A percentile compares a stretch with the other conserved stretches of the same genome.
These are phyloP conservation scores for Biscogniauxia mediterranea DNA, from an alignment of 2,329 filamentous ascomycete genomes.

Conservation along the genomic window DNA sequence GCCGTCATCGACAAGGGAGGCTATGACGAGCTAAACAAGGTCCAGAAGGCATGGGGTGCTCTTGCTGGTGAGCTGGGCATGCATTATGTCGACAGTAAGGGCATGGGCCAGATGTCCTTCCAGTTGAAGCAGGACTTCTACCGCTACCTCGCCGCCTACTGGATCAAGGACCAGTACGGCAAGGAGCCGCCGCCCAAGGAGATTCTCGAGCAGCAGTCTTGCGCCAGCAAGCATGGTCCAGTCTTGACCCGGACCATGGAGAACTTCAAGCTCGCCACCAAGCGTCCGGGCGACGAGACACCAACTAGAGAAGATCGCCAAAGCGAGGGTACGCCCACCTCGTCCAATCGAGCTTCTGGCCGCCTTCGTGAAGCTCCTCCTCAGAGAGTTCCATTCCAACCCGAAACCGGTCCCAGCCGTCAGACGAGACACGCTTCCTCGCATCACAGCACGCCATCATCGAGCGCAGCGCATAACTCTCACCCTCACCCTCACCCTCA, in stretches of 20 bases:
- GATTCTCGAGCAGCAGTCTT: slow-evolving; percentile 73
- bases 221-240: slow-evolving; percentile 79
- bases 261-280: slow-evolving; percentile 60
- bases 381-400: slow-evolving; percentile 81
- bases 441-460: slow-evolving; percentile 37
- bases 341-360: slow-evolving; percentile 57
- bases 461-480: slow-evolving; percentile 25
- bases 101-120: slow-evolving; percentile 74
- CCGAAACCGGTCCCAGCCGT: slow-evolving; percentile 66
- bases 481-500: slow-evolving; percentile 22
- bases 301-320: slow-evolving; percentile 61
- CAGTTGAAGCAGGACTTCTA: slow-evolving; percentile 86
- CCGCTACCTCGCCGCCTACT: slow-evolving; percentile 83
- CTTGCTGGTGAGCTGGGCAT: slow-evolving; percentile 76
- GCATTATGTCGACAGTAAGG: slow-evolving; percentile 64
- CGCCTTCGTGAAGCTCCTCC: slow-evolving; percentile 80
- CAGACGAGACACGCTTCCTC: slow-evolving; percentile 58
- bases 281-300: slow-evolving; percentile 58
- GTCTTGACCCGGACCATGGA: slow-evolving; percentile 77
- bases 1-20: slow-evolving; percentile 74
- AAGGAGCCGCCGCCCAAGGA: slow-evolving; percentile 84
- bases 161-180: slow-evolving; percentile 74
- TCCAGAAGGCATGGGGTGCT: slow-evolving; percentile 83
- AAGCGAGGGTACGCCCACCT: slow-evolving; percentile 46
- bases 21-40: slow-evolving; percentile 79